Evolutionary conservation across 805 yeast species (phyloP).

Genomic region (Yueomyces sinensis): DNA sequence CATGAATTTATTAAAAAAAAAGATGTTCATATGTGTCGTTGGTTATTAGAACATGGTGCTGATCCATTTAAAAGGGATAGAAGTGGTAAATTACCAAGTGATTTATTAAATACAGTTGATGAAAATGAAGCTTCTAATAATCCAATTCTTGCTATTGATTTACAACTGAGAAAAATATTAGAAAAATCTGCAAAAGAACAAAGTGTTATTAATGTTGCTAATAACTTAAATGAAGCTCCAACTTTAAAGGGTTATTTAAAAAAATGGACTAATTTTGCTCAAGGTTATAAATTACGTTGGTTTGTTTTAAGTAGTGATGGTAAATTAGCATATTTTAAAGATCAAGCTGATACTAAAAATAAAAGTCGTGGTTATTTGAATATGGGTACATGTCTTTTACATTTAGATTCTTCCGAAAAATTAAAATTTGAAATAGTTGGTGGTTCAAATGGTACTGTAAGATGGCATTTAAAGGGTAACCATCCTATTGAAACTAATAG

Average conservation of each 20-base stretch:
- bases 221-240: constrained; percentile 42
- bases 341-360: constrained; percentile 75
- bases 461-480: constrained; percentile 87
- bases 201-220: constrained; percentile 38
- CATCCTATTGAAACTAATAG: constrained; percentile 90
- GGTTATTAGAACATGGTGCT: constrained; percentile 85
- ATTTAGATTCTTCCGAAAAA: constrained; percentile 83
- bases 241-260: constrained; percentile 81
- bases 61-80: constrained; percentile 84
- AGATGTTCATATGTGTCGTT: constrained; percentile 71
- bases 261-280: constrained; percentile 95
- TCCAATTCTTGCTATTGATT: constrained; percentile 12
- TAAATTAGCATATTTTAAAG: constrained; percentile 73
- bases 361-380: constrained; percentile 84
- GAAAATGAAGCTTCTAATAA: constrained; percentile 28
- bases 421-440: constrained; percentile 81
- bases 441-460: constrained; percentile 45
- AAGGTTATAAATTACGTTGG: constrained; percentile 91
- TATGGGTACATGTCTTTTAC: constrained; percentile 66
- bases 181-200: constrained; percentile 67
- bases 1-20: constrained; percentile 72
- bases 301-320: constrained; percentile 77
- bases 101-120: constrained; percentile 43
- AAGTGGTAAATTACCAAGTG: constrained; percentile 70
- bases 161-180: constrained; percentile 44